phyloP scores from a whole-genome alignment of 805 yeast species.

The Metschnikowia bowlesiae region DNA sequence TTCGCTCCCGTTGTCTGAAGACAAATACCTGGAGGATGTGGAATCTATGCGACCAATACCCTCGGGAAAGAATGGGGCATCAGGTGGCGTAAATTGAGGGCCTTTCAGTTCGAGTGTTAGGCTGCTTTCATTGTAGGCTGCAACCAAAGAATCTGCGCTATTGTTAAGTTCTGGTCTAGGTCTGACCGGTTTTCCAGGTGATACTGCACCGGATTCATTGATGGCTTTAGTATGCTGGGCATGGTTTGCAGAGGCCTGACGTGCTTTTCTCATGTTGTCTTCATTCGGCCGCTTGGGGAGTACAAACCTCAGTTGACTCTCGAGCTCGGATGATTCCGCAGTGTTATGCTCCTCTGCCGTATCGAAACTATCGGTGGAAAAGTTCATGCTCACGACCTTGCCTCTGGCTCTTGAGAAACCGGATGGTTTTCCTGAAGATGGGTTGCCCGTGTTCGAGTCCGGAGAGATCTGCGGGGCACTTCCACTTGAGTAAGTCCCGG shows the following conservation, averaged over 20 bases:
- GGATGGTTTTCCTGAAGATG: not conserved
- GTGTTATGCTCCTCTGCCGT: constrained; percentile 12
- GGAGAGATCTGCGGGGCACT: not conserved
- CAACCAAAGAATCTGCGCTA: not conserved
- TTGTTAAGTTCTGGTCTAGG: not conserved
- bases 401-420: not conserved
- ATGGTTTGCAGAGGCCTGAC: constrained; percentile 11
- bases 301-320: constrained; percentile 1
- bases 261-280: constrained; percentile 12
- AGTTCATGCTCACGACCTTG: not conserved
- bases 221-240: not conserved
- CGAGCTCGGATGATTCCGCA: not conserved
- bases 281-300: constrained; percentile 17
- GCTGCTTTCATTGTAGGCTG: not conserved
- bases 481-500: not conserved
- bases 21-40: not conserved
- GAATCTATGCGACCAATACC: not conserved
- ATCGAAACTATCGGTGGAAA: constrained; percentile 13
- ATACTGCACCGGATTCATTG: not conserved
- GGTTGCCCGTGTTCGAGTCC: not conserved
- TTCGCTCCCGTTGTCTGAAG: not conserved
- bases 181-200: not conserved
- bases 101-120: not conserved
- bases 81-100: too few species aligned
- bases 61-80: not conserved